Evolutionary conservation across 2,329 filamentous ascomycete genomes (phyloP).

Genomic region (Monosporascus cannonballus): DNA sequence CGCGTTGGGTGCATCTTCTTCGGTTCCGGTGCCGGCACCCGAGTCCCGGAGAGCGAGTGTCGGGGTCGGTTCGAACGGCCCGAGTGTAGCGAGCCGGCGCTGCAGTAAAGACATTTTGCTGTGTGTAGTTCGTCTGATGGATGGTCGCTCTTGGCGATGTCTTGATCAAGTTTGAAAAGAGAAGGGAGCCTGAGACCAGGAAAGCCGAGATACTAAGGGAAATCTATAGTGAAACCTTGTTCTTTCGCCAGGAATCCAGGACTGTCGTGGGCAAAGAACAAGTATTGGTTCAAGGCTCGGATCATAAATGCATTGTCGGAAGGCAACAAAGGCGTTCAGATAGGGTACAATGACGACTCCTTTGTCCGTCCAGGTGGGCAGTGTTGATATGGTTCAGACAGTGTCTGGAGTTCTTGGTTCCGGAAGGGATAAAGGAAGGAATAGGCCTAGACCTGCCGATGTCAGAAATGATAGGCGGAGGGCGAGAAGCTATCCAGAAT

Average conservation of each 20-base stretch:
- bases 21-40: slow-evolving; percentile 10
- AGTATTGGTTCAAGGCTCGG: slow-evolving; percentile 7
- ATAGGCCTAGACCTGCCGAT: background rate
- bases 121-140: slow-evolving; percentile 1
- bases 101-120: slow-evolving; percentile 24
- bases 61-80: slow-evolving; percentile 18
- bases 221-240: slow-evolving; percentile 18
- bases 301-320: slow-evolving; percentile 23
- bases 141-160: slow-evolving; percentile 3
- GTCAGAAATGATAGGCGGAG: background rate
- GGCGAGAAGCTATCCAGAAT: background rate
- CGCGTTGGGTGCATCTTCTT: slow-evolving; percentile 26
- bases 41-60: slow-evolving; percentile 21
- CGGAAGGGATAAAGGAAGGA: background rate
- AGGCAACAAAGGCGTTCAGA: slow-evolving; percentile 11
- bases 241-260: slow-evolving; percentile 12
- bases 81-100: slow-evolving; percentile 27
- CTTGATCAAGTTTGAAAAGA: slow-evolving; percentile 5
- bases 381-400: slow-evolving; percentile 5
- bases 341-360: slow-evolving; percentile 2
- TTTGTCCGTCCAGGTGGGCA: slow-evolving; percentile 10
- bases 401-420: background rate
- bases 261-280: slow-evolving; percentile 17
- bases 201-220: slow-evolving; percentile 11
- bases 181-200: slow-evolving; percentile 3